Conservation (phyloP, 2,329 filamentous ascomycete genomes). For the Gnomoniopsis sp. region DNA sequence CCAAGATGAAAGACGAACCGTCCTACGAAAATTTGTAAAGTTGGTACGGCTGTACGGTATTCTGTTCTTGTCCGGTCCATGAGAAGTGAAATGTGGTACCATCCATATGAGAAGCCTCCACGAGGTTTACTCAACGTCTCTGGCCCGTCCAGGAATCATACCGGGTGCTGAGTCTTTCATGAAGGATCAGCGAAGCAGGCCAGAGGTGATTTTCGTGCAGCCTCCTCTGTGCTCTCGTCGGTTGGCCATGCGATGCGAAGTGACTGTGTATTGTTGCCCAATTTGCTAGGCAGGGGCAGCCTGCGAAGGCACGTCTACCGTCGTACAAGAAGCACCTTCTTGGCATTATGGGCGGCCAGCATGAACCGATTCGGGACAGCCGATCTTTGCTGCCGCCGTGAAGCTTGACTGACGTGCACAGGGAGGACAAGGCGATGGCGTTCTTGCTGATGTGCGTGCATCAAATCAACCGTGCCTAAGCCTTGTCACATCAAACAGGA, state of each 20-base stretch:
- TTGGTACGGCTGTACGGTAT: too few relatives aligned
- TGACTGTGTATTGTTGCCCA: slow-evolving; percentile 9
- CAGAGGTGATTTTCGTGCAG: background rate
- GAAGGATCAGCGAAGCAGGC: background rate
- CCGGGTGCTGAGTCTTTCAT: background rate
- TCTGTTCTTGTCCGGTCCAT: too few relatives aligned
- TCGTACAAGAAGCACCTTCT: background rate
- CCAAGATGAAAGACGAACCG: too few relatives aligned
- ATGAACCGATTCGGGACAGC: slow-evolving; percentile 8
- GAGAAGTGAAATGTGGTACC: too few relatives aligned
- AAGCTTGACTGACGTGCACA: background rate
- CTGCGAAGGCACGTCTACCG: slow-evolving; percentile 5
- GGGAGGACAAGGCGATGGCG: slow-evolving; percentile 10
- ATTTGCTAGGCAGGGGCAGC: slow-evolving; percentile 16
- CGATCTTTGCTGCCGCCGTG: slow-evolving; percentile 9
- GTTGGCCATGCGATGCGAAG: slow-evolving; percentile 8
- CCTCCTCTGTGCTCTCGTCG: slow-evolving; percentile 3
- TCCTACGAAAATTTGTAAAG: too few relatives aligned
- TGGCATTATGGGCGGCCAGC: background rate
- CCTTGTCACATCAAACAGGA: slow-evolving; percentile 12
- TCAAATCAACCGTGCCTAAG: slow-evolving; percentile 6
- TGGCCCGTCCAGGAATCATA: background rate
- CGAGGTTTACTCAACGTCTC: too few relatives aligned
- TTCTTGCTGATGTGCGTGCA: slow-evolving; percentile 3
- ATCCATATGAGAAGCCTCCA: too few relatives aligned